Conservation (phyloP, 148 eudicot species). For the Silene conica region DNA sequence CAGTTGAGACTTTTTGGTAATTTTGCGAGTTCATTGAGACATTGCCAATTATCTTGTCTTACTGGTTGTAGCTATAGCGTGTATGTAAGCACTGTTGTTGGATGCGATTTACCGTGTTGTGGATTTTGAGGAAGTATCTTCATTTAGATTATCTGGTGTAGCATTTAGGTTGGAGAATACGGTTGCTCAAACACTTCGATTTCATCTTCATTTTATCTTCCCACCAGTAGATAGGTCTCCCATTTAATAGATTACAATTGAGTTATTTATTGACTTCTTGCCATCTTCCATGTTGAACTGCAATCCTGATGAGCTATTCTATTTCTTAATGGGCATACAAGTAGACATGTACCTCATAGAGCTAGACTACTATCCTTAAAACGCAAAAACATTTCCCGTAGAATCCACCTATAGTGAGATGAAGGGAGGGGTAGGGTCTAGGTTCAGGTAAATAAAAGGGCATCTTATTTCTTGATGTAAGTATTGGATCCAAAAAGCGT, state of each 20-base stretch:
- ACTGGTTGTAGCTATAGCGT: too few relatives aligned
- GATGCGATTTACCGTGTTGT: neutral
- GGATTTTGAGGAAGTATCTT: constrained; percentile 71
- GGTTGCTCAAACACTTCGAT: too few relatives aligned
- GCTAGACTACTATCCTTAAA: neutral
- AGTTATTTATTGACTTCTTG: neutral
- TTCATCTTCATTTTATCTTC: too few relatives aligned
- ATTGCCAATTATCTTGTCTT: neutral
- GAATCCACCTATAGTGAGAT: neutral
- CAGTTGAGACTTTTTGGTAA: neutral
- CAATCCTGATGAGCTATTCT: neutral
- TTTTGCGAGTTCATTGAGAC: neutral
- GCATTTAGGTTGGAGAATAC: too few relatives aligned
- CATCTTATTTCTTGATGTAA: neutral
- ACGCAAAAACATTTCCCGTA: neutral
- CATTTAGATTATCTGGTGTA: neutral
- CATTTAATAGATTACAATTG: too few relatives aligned
- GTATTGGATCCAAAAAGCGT: neutral
- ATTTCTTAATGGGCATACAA: neutral
- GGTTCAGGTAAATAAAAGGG: neutral
- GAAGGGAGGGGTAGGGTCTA: neutral
- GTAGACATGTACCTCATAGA: neutral
- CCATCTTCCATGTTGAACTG: neutral
- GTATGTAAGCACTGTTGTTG: too few relatives aligned
- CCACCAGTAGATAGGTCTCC: too few relatives aligned